These are phyloP conservation scores for Baorangia bicolor DNA, from an alignment of 768 basidiomycete species.

Conservation along the genomic window DNA sequence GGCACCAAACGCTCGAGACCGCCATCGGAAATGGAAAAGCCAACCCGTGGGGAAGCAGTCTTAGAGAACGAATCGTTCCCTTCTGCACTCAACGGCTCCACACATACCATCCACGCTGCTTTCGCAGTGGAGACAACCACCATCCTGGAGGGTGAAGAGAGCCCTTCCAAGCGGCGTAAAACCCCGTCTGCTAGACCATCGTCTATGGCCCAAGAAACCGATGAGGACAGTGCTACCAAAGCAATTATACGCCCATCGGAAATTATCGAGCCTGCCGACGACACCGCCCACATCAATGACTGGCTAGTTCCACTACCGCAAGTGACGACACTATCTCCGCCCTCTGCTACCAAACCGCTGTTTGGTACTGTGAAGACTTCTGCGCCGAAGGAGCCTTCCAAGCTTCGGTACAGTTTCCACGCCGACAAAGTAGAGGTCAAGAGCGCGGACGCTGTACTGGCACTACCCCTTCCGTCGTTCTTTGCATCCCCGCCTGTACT, in stretches of 20 bases:
- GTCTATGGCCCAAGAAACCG: slow-evolving; percentile 29
- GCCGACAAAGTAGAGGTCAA: slow-evolving; percentile 46
- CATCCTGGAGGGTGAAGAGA: slow-evolving; percentile 39
- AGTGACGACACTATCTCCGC: slow-evolving; percentile 16
- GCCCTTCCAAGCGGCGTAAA: slow-evolving; percentile 50
- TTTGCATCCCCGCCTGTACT: slow-evolving; percentile 31
- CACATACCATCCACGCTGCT: not conserved
- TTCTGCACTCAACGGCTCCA: slow-evolving; percentile 17
- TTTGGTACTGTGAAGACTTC: slow-evolving; percentile 43
- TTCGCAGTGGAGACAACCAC: slow-evolving; percentile 36
- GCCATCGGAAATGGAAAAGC: slow-evolving; percentile 52
- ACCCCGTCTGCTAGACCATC: slow-evolving; percentile 23
- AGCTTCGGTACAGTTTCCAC: slow-evolving; percentile 70
- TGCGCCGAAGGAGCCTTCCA: slow-evolving; percentile 75
- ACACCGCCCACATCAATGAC: slow-evolving; percentile 15
- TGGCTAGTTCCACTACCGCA: slow-evolving; percentile 6
- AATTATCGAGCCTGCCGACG: slow-evolving; percentile 39
- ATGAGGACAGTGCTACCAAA: slow-evolving; percentile 30
- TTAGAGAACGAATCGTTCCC: slow-evolving; percentile 8
- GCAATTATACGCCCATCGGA: slow-evolving; percentile 35
- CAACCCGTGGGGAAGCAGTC: slow-evolving; percentile 6
- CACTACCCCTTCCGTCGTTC: slow-evolving; percentile 13
- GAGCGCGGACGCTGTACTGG: slow-evolving; percentile 8
- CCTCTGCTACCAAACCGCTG: slow-evolving; percentile 21
- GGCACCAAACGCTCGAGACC: slow-evolving; percentile 79